Evolutionary conservation across 2,329 filamentous ascomycete species (phyloP), one percentile per base, ranked within the genome.

Genomic region (Colletotrichum neosansevieriae): DNA sequence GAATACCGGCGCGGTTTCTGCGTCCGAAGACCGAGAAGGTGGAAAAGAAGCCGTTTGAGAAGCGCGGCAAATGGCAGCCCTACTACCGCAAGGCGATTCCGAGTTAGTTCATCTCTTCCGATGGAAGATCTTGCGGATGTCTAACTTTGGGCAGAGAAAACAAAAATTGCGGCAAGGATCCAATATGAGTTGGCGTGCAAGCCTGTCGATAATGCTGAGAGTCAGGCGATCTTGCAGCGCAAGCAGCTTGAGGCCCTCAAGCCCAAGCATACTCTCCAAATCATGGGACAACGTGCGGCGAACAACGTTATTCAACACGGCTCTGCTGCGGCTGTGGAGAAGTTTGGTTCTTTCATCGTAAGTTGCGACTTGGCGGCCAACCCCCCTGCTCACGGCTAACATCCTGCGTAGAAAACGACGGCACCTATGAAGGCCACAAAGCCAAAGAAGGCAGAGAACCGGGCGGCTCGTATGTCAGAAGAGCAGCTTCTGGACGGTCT

Each of bases 391-490:
- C 63, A 29, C 10, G 15, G 45, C 67, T 71, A 32, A 71, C 15
- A 32, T 36, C n/a, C 12, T 15, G 13, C 11, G 13, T 19, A 90
- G 88, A 89, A 89, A 85, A 82, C 80, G 34, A 71, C 75, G 17
- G 69, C 74, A 13, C 79, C 81, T 12, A 75, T 80, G n/a, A 78
- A 80, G 51, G 75, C 81, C 58, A 79, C 81, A 74, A 88, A 89
- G 78, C 81, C 85, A 70, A 85, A 91, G 79, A 90, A 88, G 80
- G 82, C 87, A 77, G 91, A 93, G 74, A 91, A 93, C 80, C 98
- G 98, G 83, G 91, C 93, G 32, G 92, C 93, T 38, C 94, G 96
- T 81, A 94, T 98, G 81, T 91, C 94, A 50, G 90, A 94, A 79
- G 91, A 94, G 84, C 92, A 96, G 75, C 89, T 99, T 71, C 82